Evolutionary conservation across 495 filamentous ascomycete species (phyloP).

Genomic region (Trichoderma gamsii): DNA sequence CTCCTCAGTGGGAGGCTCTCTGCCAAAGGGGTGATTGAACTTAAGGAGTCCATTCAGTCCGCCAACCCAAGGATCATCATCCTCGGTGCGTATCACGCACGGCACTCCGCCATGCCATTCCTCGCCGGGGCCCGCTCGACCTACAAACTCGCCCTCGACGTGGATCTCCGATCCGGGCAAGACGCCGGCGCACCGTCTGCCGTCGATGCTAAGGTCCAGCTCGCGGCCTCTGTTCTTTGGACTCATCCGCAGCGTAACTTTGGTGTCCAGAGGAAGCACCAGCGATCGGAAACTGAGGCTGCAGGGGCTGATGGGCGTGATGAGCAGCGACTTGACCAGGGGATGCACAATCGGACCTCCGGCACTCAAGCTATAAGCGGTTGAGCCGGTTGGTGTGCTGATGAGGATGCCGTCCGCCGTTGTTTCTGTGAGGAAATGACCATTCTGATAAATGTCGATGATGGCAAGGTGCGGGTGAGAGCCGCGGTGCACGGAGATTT

Average conservation of each 20-base stretch:
- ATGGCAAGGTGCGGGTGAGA: conserved; percentile 83
- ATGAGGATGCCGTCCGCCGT: conserved; percentile 94
- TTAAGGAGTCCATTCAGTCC: conserved; percentile 91
- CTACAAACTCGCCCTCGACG: conserved; percentile 73
- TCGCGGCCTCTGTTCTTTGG: conserved; percentile 77
- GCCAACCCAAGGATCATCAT: conserved; percentile 91
- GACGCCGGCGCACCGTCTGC: conserved; percentile 66
- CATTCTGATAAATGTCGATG: conserved; percentile 79
- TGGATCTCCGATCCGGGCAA: conserved; percentile 80
- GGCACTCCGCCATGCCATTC: conserved; percentile 61
- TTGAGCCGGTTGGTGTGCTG: conserved; percentile 87
- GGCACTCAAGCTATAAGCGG: conserved; percentile 85
- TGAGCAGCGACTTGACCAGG: conserved; percentile 73
- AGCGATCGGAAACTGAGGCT: conserved; percentile 87
- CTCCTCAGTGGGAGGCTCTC: conserved; percentile 1
- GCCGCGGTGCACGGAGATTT: conserved; percentile 88
- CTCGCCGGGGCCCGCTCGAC: conserved; percentile 32
- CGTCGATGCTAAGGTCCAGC: conserved; percentile 84
- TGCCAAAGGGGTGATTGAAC: conserved; percentile 94
- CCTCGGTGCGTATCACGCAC: conserved; percentile 60
- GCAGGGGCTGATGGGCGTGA: conserved; percentile 91
- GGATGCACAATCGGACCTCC: conserved; percentile 96
- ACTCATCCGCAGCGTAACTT: conserved; percentile 75
- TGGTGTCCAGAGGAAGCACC: conserved; percentile 80
- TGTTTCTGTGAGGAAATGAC: conserved; percentile 80